A percentile compares a stretch with the other conserved stretches of the same genome.
Evolutionary conservation across 352 stramenopile species (phyloP).

Genomic region (Pythium sukuiense): DNA sequence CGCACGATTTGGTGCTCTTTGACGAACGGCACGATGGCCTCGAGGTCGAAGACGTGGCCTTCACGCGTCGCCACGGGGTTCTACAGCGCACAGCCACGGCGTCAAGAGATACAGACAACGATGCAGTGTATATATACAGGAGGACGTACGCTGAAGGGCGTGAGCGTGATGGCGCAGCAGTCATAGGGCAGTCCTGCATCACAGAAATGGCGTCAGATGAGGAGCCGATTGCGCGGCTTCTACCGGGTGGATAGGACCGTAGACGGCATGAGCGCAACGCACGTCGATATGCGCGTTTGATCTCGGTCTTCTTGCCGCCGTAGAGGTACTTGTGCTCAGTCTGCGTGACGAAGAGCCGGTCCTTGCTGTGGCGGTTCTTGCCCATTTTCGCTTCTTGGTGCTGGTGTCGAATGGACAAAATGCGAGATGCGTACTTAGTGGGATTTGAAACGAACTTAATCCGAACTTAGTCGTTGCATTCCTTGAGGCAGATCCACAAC

Average conservation of each 20-base stretch:
- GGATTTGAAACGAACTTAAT: not conserved
- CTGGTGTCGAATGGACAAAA: not conserved
- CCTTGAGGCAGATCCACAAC: not conserved
- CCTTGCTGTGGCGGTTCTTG: slow-evolving; percentile 91
- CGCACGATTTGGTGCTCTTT: slow-evolving; percentile 93
- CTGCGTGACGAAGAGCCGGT: slow-evolving; percentile 88
- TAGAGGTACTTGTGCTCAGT: slow-evolving; percentile 93
- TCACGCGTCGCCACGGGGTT: slow-evolving; percentile 94
- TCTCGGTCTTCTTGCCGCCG: slow-evolving; percentile 90
- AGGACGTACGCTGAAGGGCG: slow-evolving; percentile 67
- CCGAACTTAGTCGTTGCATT: slow-evolving; percentile 1
- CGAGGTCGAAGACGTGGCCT: slow-evolving; percentile 97
- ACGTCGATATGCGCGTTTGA: slow-evolving; percentile 79
- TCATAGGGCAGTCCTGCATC: slow-evolving; percentile 93
- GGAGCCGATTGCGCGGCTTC: not conserved
- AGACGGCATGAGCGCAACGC: slow-evolving; percentile 13
- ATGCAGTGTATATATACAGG: not conserved
- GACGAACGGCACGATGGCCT: slow-evolving; percentile 95
- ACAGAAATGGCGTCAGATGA: not conserved
- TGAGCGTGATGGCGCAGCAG: slow-evolving; percentile 97
- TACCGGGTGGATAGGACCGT: not conserved
- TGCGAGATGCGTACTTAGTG: slow-evolving; percentile 14
- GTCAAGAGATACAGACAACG: not conserved
- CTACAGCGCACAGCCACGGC: slow-evolving; percentile 27
- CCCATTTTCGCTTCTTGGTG: slow-evolving; percentile 49